Percentiles rank a stretch among this genome's conserved stretches.
Conservation (phyloP, 129 eudicot genomes). For the Artemisia annua region DNA sequence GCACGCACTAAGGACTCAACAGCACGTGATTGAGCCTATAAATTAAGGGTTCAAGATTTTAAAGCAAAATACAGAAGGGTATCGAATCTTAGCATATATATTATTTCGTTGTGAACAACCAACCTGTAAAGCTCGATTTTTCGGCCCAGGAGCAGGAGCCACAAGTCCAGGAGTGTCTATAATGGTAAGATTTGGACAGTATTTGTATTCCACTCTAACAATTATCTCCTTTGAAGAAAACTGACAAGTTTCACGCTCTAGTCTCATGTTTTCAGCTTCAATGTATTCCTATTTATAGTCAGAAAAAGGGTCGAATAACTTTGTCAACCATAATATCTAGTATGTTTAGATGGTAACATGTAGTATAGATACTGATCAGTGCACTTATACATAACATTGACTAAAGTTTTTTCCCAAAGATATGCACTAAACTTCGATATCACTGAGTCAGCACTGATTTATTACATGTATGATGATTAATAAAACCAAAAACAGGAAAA, state of each 20-base stretch:
- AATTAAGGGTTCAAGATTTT: background rate
- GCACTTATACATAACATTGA: background rate
- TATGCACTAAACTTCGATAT: background rate
- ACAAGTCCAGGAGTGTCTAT: conserved; percentile 98
- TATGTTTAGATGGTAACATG: background rate
- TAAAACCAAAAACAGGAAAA: too few relatives aligned
- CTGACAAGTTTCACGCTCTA: conserved; percentile 79
- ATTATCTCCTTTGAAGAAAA: conserved; percentile 92
- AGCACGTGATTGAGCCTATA: conserved; percentile 89
- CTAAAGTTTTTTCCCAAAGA: background rate
- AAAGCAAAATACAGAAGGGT: background rate
- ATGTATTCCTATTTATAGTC: conserved; percentile 64
- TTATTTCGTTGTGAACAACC: background rate
- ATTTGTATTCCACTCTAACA: conserved; percentile 79
- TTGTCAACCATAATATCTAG: background rate
- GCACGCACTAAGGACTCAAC: conserved; percentile 96
- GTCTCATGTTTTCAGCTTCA: conserved; percentile 98
- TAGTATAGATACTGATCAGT: background rate
- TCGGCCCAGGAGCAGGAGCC: conserved; percentile 96
- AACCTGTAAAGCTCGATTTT: conserved; percentile 91
- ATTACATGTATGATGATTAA: too few relatives aligned
- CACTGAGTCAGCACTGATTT: too few relatives aligned
- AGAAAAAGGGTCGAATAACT: background rate
- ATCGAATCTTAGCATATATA: background rate
- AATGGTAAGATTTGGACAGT: conserved; percentile 93